Conservation (phyloP, 345 rosid genomes). For the Ailanthus altissimus region DNA sequence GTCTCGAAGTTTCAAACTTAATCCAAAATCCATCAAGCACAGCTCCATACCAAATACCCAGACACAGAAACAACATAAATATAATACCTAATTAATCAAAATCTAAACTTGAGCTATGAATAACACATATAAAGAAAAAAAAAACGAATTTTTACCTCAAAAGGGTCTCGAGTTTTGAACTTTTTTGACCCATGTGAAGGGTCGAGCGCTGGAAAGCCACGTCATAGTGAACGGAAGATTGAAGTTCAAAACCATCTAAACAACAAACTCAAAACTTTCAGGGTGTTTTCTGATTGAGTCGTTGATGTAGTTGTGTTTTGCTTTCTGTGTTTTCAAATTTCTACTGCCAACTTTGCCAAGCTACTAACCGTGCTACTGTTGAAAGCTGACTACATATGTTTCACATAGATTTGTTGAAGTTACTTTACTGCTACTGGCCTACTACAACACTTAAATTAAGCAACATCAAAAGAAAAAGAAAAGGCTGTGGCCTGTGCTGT, state of each 20-base stretch:
- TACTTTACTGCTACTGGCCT: not conserved
- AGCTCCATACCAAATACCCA: not conserved
- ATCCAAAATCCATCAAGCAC: not conserved
- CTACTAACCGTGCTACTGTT: not conserved
- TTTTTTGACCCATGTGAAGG: constrained; percentile 17
- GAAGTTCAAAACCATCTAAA: constrained; percentile 15
- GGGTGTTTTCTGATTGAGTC: not conserved
- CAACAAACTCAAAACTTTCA: not conserved
- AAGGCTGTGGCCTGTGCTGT: not conserved
- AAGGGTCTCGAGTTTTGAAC: constrained; percentile 14
- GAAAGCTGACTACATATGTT: not conserved
- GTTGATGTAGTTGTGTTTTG: not conserved
- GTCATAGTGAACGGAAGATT: not conserved
- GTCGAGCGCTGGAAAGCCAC: constrained; percentile 5
- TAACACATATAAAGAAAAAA: not conserved
- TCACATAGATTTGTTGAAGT: not conserved
- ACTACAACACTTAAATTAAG: not conserved
- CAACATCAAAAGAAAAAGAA: not conserved
- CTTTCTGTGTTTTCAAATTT: not conserved
- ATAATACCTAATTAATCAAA: not conserved
- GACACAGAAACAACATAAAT: not conserved
- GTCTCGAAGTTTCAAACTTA: not conserved
- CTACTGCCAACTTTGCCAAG: not conserved
- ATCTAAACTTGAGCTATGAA: not conserved
- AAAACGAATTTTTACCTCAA: constrained; percentile 1